Evolutionary conservation across 305 asterid genomes (phyloP), one percentile per base, ranked within the genome.

Genomic region (Fraxinus greggii): DNA sequence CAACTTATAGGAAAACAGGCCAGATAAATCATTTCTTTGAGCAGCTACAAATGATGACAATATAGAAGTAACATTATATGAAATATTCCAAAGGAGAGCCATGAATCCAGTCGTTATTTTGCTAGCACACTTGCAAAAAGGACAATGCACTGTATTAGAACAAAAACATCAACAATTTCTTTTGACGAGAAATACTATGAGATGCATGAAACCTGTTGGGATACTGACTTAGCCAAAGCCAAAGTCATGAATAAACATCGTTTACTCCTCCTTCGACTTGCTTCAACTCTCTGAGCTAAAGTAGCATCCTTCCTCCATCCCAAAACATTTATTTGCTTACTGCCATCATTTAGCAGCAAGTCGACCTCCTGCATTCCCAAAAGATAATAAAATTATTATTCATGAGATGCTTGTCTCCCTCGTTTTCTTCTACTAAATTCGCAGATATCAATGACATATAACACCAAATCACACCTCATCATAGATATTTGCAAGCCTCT

Each of bases 231-330:
- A 13, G 99, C 97, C 87, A 97, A 90, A 86, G 98, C 99, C 86
- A 90, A 88, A 78, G 99, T 95, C 98, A 97, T 92, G 89, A 95
- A 89, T 88, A 97, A 94, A 90, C 98, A 97, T 76, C 97, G 88
- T 85, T 98, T 92, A 87, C 98, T 97, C 90, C 98, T 92, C 78
- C 98, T 90, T 82, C 99, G 93, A 90, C 99, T 97, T 87, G 97
- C 87, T 91, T 97, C 99, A 83, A 97, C 99, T 92, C 99, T 92
- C 89, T 85, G 92, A 75, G 99, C 89, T 80, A 94, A 86, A 79
- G 88, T 84, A 82, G 86, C 88, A 86, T 88, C 89, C 84, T 95
- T 93, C 90, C 97, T 92, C 99, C 99, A 97, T 59, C 88, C 95
- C 48, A 86, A 78, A 79, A 95, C 99, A 88, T 93, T 97, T 86